Base-by-base conservation (phyloP, 2,329 filamentous ascomycete genomes). In the Arachnomyces sp. region DNA sequence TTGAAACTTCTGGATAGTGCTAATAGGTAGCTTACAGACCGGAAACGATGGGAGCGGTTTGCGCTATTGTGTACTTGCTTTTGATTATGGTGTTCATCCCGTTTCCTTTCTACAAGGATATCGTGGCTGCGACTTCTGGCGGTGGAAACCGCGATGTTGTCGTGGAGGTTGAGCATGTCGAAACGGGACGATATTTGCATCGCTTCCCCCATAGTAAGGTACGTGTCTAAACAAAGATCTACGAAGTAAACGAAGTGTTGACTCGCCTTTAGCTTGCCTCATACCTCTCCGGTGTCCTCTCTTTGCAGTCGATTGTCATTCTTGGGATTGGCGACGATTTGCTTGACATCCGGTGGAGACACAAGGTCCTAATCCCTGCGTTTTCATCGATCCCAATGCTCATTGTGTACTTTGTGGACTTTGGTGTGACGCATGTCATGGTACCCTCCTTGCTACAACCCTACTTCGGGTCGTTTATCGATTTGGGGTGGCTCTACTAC, bases 31-130 rank as follows among this genome's bases (percentile, higher is more conserved):
- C 38, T 20, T 28, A 17, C 47, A 82, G 79, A 54, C 92, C 92
- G 15, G 92, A 98, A 65, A 90, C 85, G 50, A 95, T 98, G 89
- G 92, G 92, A 20, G 86, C 87, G 43, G 77, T 98, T 17, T 93
- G 86, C 58, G 92, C 90, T 7, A 78, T 92, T 49, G 88, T 96
- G 17, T 96, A 96, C 65, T 74, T 98, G 32, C 73, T 98, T 49
- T 76, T 81, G 36, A 74, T 96, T 50, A 93, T 96, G 50, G 69
- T 87, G 47, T 98, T 98, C 61, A 88, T 96, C 43, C 92, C 92
- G 0, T 94, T 95, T 64, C 85, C 89, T 1, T 96, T 98, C 63
- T 96, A 95, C 71, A 94, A 95, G 66, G 90, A 96, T 60, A 93
- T 98, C 50, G 89, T 95, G 17, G 85, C 87, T 12, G 88, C 89